Percentiles rank a stretch among this genome's conserved stretches.
Evolutionary conservation across 495 filamentous ascomycete genomes (phyloP).

Genomic region (Barbatosphaeria neglecta): DNA sequence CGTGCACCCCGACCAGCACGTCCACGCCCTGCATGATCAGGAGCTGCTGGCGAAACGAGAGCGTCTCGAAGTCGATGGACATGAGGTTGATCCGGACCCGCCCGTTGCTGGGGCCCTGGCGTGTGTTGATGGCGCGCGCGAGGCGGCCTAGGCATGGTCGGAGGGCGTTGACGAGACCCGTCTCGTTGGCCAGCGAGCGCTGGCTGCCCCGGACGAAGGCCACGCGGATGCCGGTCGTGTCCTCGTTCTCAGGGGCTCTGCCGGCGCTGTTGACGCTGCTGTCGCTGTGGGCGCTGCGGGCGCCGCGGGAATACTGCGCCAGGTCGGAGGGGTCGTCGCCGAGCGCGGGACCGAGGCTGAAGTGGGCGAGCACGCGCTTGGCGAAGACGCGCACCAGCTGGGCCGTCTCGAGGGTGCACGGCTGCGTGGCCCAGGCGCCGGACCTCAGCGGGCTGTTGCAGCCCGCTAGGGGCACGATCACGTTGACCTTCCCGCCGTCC

Average conservation of each 20-base stretch:
- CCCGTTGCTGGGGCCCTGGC: too few relatives aligned
- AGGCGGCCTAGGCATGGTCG: too few relatives aligned
- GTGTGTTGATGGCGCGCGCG: too few relatives aligned
- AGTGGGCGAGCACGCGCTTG: not conserved
- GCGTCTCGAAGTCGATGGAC: not conserved
- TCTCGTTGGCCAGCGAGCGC: too few relatives aligned
- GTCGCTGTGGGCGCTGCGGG: not conserved
- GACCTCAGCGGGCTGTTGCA: conserved; percentile 27
- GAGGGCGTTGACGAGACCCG: too few relatives aligned
- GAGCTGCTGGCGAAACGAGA: conserved; percentile 10
- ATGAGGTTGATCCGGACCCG: not conserved
- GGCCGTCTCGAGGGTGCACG: conserved; percentile 13
- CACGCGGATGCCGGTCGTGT: too few relatives aligned
- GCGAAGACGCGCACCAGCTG: conserved; percentile 1
- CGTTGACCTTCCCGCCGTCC: conserved; percentile 6
- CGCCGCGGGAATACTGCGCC: not conserved
- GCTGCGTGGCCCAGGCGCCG: conserved; percentile 16
- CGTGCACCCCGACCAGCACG: conserved; percentile 28
- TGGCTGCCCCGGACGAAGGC: too few relatives aligned
- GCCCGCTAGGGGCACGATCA: conserved; percentile 27
- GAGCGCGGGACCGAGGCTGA: not conserved
- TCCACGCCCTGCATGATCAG: conserved; percentile 18
- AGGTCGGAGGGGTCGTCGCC: too few relatives aligned
- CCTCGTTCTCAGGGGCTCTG: too few relatives aligned
- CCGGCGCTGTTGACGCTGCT: too few relatives aligned